Conservation (phyloP, 1,284 basidiomycete genomes). For the Moesziomyces sp. region DNA sequence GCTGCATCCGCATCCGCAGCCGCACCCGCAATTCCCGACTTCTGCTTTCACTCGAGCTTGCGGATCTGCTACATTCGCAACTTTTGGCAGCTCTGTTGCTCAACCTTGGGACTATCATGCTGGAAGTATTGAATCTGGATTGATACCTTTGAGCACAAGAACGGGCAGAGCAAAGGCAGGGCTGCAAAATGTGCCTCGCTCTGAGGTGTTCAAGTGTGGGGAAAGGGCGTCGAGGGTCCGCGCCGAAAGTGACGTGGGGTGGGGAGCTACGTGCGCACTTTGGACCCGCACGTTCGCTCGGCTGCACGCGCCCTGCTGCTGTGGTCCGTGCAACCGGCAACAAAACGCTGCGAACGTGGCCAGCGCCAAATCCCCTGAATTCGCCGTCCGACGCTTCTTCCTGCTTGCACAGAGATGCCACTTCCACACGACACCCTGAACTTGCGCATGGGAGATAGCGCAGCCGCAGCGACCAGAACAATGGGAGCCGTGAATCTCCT, state of each 20-base stretch:
- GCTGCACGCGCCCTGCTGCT: slow-evolving; percentile 6
- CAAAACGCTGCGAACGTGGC: slow-evolving; percentile 32
- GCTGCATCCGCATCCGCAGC: slow-evolving; percentile 16
- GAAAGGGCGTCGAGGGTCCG: neutral
- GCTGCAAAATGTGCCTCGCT: too few relatives aligned
- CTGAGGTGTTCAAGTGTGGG: neutral
- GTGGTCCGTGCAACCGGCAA: slow-evolving; percentile 18
- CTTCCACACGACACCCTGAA: too few relatives aligned
- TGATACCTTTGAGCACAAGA: too few relatives aligned
- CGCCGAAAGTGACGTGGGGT: slow-evolving; percentile 37
- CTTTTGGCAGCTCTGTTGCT: too few relatives aligned
- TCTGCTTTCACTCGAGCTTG: too few relatives aligned
- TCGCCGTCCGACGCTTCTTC: slow-evolving; percentile 21
- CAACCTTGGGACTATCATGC: too few relatives aligned
- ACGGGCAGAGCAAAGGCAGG: too few relatives aligned
- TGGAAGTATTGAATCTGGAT: too few relatives aligned
- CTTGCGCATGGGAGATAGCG: too few relatives aligned
- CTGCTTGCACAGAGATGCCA: neutral
- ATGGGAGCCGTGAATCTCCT: too few relatives aligned
- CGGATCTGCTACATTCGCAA: too few relatives aligned
- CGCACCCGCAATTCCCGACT: neutral
- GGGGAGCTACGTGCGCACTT: slow-evolving; percentile 6
- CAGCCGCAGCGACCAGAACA: too few relatives aligned
- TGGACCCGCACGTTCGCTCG: slow-evolving; percentile 33
- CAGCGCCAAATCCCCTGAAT: slow-evolving; percentile 4